phyloP scores from a whole-genome alignment of 2,329 filamentous ascomycete genomes.

The Thelonectria discophora region DNA sequence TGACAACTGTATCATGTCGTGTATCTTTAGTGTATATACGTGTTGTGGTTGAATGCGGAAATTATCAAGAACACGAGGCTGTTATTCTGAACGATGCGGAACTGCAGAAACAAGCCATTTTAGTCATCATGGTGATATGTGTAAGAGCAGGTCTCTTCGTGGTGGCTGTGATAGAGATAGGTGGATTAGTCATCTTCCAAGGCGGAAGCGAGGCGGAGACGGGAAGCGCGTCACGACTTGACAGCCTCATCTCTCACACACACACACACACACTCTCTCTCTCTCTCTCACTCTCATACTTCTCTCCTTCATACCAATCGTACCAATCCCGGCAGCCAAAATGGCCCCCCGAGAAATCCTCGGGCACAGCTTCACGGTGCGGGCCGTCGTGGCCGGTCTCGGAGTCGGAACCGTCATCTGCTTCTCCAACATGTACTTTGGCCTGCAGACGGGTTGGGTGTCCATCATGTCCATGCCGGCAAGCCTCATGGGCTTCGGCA shows the following conservation, averaged over 20 bases:
- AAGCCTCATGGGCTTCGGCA: conserved; percentile 91
- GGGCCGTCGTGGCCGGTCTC: conserved; percentile 82
- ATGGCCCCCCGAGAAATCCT: conserved; percentile 43
- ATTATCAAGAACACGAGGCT: no score
- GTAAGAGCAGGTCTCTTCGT: not conserved
- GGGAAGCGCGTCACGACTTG: not conserved
- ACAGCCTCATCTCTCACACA: no score
- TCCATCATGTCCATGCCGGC: conserved; percentile 97
- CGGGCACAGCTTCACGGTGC: conserved; percentile 81
- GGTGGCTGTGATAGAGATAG: no score
- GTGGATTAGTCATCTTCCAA: not conserved
- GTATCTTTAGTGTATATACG: conserved; percentile 6
- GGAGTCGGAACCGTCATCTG: conserved; percentile 89
- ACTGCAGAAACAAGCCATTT: no score
- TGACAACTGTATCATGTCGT: conserved; percentile 14
- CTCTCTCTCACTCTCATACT: no score
- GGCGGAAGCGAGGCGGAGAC: not conserved
- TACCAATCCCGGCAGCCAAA: not conserved
- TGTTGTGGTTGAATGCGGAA: not conserved
- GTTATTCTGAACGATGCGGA: no score
- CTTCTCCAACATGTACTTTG: conserved; percentile 98
- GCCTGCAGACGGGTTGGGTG: conserved; percentile 81
- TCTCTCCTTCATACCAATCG: not conserved
- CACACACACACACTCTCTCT: no score
- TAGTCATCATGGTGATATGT: no score